Percentiles rank a stretch among this genome's conserved stretches.
These are phyloP conservation scores for Penicillium oxalicum DNA, from an alignment of 2,329 filamentous ascomycete genomes.

Conservation along the genomic window DNA sequence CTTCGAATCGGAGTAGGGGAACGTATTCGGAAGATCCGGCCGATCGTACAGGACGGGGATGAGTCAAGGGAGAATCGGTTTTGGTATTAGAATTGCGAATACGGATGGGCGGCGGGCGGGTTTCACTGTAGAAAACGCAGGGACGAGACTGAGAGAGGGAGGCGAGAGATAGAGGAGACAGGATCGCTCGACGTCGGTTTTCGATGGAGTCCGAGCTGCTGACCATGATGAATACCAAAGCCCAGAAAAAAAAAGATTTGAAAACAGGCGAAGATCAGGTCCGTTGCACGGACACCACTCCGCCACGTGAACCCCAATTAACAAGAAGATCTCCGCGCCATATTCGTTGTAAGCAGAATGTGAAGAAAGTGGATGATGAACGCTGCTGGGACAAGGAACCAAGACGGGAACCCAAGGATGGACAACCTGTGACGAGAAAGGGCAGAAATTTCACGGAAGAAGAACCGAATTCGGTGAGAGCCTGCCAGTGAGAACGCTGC, in stretches of 20 bases:
- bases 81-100: constrained; percentile 18
- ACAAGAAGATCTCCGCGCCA: too few species aligned
- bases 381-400: too few species aligned
- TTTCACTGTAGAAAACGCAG: constrained; percentile 18
- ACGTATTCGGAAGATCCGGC: constrained; percentile 7
- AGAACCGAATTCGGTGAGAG: too few species aligned
- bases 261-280: constrained; percentile 3
- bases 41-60: constrained; percentile 17
- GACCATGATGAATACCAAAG: constrained; percentile 24
- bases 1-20: constrained; percentile 4
- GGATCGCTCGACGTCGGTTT: constrained; percentile 23
- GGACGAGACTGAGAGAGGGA: constrained; percentile 10
- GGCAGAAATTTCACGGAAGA: too few species aligned
- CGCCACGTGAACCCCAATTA: neutral
- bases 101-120: constrained; percentile 18
- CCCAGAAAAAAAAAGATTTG: constrained; percentile 5
- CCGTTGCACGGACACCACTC: neutral
- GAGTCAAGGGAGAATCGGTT: constrained; percentile 14
- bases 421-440: too few species aligned
- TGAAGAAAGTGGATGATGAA: too few species aligned
- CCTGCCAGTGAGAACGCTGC: too few species aligned
- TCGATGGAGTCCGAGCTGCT: constrained; percentile 24
- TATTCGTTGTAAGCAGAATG: too few species aligned
- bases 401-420: too few species aligned
- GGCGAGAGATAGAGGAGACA: constrained; percentile 16